Evolutionary conservation across 306 rosid species (phyloP).

Genomic region (Astragalus glycyphyllos): DNA sequence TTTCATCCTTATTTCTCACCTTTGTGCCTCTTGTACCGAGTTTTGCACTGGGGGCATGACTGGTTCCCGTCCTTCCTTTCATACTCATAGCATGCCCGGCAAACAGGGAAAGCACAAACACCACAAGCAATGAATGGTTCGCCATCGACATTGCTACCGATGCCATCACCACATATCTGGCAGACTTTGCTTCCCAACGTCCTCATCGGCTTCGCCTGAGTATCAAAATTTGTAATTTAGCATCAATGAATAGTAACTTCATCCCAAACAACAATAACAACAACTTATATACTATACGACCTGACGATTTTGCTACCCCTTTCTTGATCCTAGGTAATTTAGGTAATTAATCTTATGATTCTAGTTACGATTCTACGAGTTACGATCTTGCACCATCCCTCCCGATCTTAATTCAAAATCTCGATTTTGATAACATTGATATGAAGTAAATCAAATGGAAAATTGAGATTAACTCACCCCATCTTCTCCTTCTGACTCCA

Average conservation of each 20-base stretch:
- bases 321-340: too few relatives aligned
- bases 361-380: too few relatives aligned
- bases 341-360: too few relatives aligned
- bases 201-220: slow-evolving; percentile 66
- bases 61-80: slow-evolving; percentile 98
- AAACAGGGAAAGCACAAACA: slow-evolving; percentile 92
- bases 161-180: slow-evolving; percentile 91
- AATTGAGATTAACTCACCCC: slow-evolving; percentile 61
- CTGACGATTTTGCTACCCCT: too few relatives aligned
- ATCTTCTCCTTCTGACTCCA: slow-evolving; percentile 86
- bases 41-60: slow-evolving; percentile 97
- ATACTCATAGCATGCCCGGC: slow-evolving; percentile 94
- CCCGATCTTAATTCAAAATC: too few relatives aligned
- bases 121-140: slow-evolving; percentile 78
- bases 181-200: slow-evolving; percentile 69
- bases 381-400: too few relatives aligned
- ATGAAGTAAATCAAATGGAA: slow-evolving; percentile 16
- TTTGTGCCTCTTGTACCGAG: slow-evolving; percentile 83
- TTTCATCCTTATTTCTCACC: slow-evolving; percentile 50
- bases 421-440: too few relatives aligned
- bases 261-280: slow-evolving; percentile 24
- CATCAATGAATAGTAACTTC: slow-evolving; percentile 15
- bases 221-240: slow-evolving; percentile 16
- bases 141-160: slow-evolving; percentile 71
- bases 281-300: too few relatives aligned